Base-by-base conservation (phyloP, 306 rosid species). In the Biancaea sappan region DNA sequence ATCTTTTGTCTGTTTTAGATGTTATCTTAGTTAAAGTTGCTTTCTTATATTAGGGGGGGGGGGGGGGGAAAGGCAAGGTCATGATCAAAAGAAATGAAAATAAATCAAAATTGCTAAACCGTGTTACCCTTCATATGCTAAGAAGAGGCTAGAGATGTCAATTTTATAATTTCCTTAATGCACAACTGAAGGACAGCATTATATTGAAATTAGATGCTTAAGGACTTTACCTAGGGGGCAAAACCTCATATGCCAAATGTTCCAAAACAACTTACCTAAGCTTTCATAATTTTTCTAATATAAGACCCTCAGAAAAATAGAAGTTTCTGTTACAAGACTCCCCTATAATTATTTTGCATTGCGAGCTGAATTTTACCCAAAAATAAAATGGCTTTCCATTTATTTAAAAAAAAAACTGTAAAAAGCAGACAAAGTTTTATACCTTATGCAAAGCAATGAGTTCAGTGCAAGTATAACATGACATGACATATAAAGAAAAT, bases 381-480 rank as follows among this genome's bases (percentile, higher is more conserved):
- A 3, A 51, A 1, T 19, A 16, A 24, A 0, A 35, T 2, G 38
- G 16, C 8, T 28, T 70, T 54, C 15, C 15, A 8, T n/a, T n/a
- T n/a, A n/a, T n/a, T n/a, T n/a, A n/a, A n/a, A 21, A 24, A 37
- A 21, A 62, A 14, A 6, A 5, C 18, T 3, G n/a, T 4, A 58
- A 44, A 64, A 34, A 21, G 41, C 13, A 64, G 44, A 62, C 31
- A 14, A 11, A 65, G 10, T 34, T 64, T 66, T 40, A 64, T 26
- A 64, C 25, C 4, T 26, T n/a, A 12, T 3, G 14, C 26, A 38
- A 56, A 35, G 62, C 8, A 65, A 16, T 59, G 60, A 63, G 43
- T 50, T 46, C 70, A 43, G 32, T 75, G 19, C 35, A 24, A 6
- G 52, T 8, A 26, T n/a, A 37, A 63, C 77, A 77, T 53, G 69